Evolutionary conservation across 805 yeast species (phyloP), one percentile per base, ranked within the genome.

Genomic region (Cyberlindnera meyerae): DNA sequence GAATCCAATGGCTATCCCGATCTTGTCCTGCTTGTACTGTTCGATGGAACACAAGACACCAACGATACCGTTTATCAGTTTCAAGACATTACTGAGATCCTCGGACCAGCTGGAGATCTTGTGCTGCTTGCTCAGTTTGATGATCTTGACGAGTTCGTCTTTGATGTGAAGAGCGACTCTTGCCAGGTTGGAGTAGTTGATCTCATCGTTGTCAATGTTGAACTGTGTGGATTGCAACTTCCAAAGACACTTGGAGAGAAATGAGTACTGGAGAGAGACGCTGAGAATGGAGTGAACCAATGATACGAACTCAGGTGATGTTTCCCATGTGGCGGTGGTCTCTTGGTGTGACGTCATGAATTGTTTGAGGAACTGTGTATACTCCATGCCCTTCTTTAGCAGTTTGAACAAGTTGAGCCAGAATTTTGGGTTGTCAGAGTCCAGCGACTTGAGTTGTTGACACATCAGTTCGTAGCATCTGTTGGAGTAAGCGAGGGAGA

Each of bases 1-100:
- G 22, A 69, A 55, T 2, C 75, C 77, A 27, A 71, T 58, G 4
- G 72, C 66, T n/a, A 58, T 59, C 7, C 77, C 77, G 14, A 71
- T 35, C 26, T 65, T 60, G 35, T 61, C 58, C 32, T 69, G 61
- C 40, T 70, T 71, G 48, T 71, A 71, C 35, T 57, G 51, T 32
- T 71, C 75, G 26, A 70, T 58, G 0, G 74, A 57, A 16, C 70
- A 53, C 33, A 71, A 65, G n/a, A 64, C 42, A 0, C 72, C 73
- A 14, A 70, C 62, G 40, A 69, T 68, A 0, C 71, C 72, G 17
- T 58, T 52, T 6, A 62, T 57, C 46, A 69, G 62, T 30, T 57
- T 61, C 29, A 57, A 51, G 11, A 65, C 43, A 2, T 18, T 16
- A 6, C 40, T 44, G n/a, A 52, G n/a, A 18, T 35, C 36, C 0